Base-by-base conservation (phyloP, 495 filamentous ascomycete species). In the Penicillium silybi region DNA sequence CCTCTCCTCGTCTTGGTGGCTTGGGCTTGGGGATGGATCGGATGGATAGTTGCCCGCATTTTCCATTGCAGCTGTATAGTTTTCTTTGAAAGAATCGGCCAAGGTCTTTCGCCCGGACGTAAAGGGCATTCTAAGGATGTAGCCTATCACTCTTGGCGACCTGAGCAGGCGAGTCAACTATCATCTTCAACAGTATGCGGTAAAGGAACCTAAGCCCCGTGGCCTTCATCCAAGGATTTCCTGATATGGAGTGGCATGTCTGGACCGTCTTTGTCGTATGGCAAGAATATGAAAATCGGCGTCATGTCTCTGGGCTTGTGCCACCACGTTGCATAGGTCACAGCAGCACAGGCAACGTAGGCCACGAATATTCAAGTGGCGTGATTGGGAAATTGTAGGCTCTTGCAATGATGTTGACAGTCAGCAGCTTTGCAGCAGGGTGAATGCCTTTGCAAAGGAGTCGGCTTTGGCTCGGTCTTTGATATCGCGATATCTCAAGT, bases 221-320 rank as follows among this genome's bases (percentile, higher is more conserved):
- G 9, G 35, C 32, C 23, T 13, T 32, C 32, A 6, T 52, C 6
- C 27, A 50, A 41, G n/a, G 26, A 17, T 3, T 45, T 42, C n/a
- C 32, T 43, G 13, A 50, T 23, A 13, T 45, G 7, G 6, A 13
- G 9, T n/a, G 41, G 34, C 47, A 56, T 47, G 11, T 51, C 22
- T 19, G 13, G 6, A 20, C 34, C 22, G 19, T 56, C 41, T 20
- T 37, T 20, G 32, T 42, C 17, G 25, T 50, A 46, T 37, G 40
- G 41, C 5, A 55, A 17, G 16, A 17, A 42, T n/a, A 55, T 46
- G 9, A 23, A 7, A 8, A 56, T 56, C 1, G 47, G 53, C 15
- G 53, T 51, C 53, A 56, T 52, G 19, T 56, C 48, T 29, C 27
- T 56, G 1, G 54, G 54, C n/a, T 52, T 56, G 17, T 56, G 27